A percentile compares a stretch with the other conserved stretches of the same genome.
Evolutionary conservation across 202 grass and related monocot genomes (phyloP).

Genomic region (Cymbopogon flexuosus): DNA sequence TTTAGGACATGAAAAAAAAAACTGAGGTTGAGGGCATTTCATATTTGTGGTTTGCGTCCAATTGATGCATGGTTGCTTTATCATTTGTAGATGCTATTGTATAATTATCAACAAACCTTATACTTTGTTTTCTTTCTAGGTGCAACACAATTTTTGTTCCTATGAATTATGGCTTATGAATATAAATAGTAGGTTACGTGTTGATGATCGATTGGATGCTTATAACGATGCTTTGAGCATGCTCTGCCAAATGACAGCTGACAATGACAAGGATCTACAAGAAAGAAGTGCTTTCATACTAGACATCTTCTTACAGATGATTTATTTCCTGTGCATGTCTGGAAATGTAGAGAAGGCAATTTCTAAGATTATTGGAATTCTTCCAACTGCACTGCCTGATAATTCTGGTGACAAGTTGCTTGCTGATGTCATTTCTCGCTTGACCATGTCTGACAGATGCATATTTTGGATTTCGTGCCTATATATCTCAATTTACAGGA

Average conservation of each 20-base stretch:
- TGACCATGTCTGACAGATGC: conserved; percentile 66
- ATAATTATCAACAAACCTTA: conserved; percentile 32
- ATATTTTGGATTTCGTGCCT: conserved; percentile 90
- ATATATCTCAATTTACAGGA: conserved; percentile 72
- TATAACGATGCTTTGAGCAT: conserved; percentile 72
- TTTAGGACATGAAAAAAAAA: not conserved
- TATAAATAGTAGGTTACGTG: conserved; percentile 90
- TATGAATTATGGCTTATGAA: conserved; percentile 98
- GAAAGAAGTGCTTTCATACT: conserved; percentile 80
- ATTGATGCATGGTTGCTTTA: conserved; percentile 21
- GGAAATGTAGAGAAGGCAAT: conserved; percentile 56
- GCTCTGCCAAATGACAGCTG: conserved; percentile 62
- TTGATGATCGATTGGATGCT: conserved; percentile 82
- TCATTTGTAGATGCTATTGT: conserved; percentile 21
- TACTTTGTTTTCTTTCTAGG: conserved; percentile 78
- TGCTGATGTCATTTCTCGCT: conserved; percentile 52
- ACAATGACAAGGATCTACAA: conserved; percentile 48
- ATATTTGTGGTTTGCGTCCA: conserved; percentile 13
- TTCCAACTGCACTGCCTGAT: conserved; percentile 40
- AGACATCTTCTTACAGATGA: conserved; percentile 96
- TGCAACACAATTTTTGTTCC: conserved; percentile 77
- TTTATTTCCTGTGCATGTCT: conserved; percentile 88
- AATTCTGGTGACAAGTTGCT: conserved; percentile 70
- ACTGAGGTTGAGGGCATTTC: not conserved
- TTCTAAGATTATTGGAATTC: conserved; percentile 60